Base-by-base conservation (phyloP, 2,329 filamentous ascomycete species). In the Calonectria naviculata region DNA sequence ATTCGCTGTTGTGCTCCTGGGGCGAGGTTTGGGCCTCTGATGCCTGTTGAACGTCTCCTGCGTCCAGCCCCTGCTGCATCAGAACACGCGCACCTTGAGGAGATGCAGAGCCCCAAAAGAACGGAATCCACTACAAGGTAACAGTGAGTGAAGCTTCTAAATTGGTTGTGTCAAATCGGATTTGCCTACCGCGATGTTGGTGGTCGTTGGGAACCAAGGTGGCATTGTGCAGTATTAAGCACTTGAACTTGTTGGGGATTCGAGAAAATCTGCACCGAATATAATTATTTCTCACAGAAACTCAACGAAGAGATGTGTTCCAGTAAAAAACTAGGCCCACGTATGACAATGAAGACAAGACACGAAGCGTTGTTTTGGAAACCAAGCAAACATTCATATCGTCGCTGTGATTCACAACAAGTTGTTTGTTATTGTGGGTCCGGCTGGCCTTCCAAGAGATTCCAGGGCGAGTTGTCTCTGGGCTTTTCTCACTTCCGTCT, bases 71-170 rank as follows among this genome's bases (percentile, higher is more conserved):
- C 10, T 17, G 8, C 10, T 24, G 5, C 10, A 8, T 36, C 13
- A 4, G 3, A 17, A n/a, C 12, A 0, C 13, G 28, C 4, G n/a
- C 9, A 4, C 3, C 19, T 5, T 34, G 5, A 0, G 29, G 29
- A 36, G n/a, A 2, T 6, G n/a, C n/a, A 10, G 3, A 8, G n/a
- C n/a, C 41, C 8, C 6, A 10, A 6, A 24, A 9, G 10, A 21
- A 44, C 4, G 3, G 5, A 21, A 21, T 19, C n/a, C 38, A 21
- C 41, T 46, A 8, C n/a, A 46, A 21, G 9, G 24, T 24, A 46
- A 24, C 3, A 2, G 9, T 46, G 21, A 26, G 34, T 13, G 10
- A 36, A 12, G 34, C 15, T 36, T 36, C 31, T 36, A 36, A 46
- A 46, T 46, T 10, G 1, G 6, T 8, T 10, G 24, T 3, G 47